These are phyloP conservation scores for Amoebophrya sp. DNA, from an alignment of 169 alveolate species.

Conservation along the genomic window DNA sequence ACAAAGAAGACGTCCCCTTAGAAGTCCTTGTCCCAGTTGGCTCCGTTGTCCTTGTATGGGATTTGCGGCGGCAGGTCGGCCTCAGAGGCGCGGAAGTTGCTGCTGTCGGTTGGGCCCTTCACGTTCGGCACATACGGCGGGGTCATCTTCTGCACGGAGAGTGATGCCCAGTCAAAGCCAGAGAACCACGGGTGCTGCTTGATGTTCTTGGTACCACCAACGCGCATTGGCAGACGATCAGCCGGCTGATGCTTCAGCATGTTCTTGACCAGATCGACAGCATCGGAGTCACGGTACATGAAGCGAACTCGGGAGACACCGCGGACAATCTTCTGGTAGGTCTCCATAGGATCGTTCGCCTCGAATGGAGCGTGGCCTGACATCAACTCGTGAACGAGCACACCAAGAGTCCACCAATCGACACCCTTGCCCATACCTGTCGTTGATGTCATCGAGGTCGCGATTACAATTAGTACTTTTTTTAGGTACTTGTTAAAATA, in stretches of 20 bases:
- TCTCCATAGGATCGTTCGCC: constrained; percentile 89
- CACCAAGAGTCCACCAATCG: constrained; percentile 89
- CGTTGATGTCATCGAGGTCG: too few species aligned
- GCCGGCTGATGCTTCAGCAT: background rate
- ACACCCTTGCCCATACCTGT: background rate
- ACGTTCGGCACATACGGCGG: background rate
- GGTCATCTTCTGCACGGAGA: background rate
- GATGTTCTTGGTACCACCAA: background rate
- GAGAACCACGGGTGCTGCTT: background rate
- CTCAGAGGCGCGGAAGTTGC: background rate
- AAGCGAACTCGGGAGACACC: background rate
- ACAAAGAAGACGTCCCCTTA: too few species aligned
- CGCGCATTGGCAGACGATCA: background rate
- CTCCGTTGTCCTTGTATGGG: background rate
- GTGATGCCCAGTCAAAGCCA: background rate
- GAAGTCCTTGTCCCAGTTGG: background rate
- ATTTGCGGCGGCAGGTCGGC: background rate
- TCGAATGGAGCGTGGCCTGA: constrained; percentile 90
- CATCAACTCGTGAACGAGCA: constrained; percentile 83
- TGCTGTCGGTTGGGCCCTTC: background rate
- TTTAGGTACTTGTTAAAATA: too few species aligned
- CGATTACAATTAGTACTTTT: too few species aligned
- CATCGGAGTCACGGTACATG: background rate
- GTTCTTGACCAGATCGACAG: background rate
- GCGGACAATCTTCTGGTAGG: constrained; percentile 73